phyloP scores from a whole-genome alignment of 768 basidiomycete genomes.

The Termitomyces titanicus region DNA sequence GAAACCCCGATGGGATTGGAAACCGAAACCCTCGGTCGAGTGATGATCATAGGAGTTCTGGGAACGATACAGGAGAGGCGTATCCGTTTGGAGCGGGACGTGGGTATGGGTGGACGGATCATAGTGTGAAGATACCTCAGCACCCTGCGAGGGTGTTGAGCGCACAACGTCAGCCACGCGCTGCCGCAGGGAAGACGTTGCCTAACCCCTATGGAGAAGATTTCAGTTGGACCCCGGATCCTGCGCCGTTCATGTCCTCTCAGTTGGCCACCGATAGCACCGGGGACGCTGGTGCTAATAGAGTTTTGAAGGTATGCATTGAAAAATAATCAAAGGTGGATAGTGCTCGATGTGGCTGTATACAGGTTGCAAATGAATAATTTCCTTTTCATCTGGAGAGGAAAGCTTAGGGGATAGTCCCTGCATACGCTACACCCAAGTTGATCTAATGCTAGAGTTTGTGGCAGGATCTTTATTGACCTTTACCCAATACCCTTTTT shows the following conservation, averaged over 20 bases:
- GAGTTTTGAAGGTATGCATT: constrained; percentile 8
- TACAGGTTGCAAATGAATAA: constrained; percentile 5
- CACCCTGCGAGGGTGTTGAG: not conserved
- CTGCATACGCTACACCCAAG: not conserved
- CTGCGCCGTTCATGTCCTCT: constrained; percentile 6
- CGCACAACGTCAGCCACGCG: not conserved
- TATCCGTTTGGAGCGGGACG: constrained; percentile 5
- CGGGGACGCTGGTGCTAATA: not conserved
- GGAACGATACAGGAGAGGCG: not conserved
- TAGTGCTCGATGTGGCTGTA: not conserved
- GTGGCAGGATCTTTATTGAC: no score
- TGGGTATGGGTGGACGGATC: constrained; percentile 1
- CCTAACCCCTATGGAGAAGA: not conserved
- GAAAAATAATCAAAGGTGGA: not conserved
- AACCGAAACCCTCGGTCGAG: constrained; percentile 26
- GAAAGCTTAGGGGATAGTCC: not conserved
- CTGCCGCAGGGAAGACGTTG: not conserved
- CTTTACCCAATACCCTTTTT: not conserved
- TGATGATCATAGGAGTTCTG: constrained; percentile 9
- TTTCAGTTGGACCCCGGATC: constrained; percentile 4
- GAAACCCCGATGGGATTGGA: constrained; percentile 13
- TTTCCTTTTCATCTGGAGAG: not conserved
- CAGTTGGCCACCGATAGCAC: not conserved
- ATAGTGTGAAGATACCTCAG: not conserved
- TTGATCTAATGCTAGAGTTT: not conserved